Evolutionary conservation across 2,329 filamentous ascomycete genomes (phyloP), one percentile per base, ranked within the genome.

Genomic region (Botryosphaeria agaves): DNA sequence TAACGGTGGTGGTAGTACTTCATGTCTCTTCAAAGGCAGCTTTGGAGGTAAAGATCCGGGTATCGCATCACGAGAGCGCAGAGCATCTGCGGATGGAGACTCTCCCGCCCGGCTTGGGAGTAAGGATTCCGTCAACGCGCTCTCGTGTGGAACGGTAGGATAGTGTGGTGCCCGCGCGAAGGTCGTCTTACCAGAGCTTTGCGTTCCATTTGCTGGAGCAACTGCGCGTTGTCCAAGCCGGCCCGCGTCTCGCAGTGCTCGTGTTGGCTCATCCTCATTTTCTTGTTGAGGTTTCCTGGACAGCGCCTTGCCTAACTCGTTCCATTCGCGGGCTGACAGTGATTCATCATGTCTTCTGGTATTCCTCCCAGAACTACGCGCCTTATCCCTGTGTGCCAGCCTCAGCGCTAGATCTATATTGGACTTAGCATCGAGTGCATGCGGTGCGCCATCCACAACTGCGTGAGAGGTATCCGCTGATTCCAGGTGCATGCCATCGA

Each of bases 381-480:
- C n/a, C n/a, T n/a, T n/a, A n/a, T 91, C 82, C 32, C 69, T 68
- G 37, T 76, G 72, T 0, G 82, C 82, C 18, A 91, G 52, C 38
- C 76, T 69, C 5, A 91, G 73, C 0, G 83, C 84, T 27, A 91
- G 55, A 7, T 85, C 76, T 37, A 73, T 68, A 37, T 91, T 64
- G 33, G 83, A 71, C 1, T 64, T 66, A 0, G 77, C 77, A 11
- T 19, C 28, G 7, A 29, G 2, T 18, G 28, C 15, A 14, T 27
- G 11, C 26, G 11, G 11, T 15, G 15, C 12, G 26, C 28, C 28
- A 11, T 20, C 15, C 8, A 16, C 9, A 14, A 8, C 25, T 14
- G 15, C 8, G 15, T 15, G 25, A 8, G 4, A n/a, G 11, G 15
- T 11, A n/a, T n/a, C n/a, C n/a, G n/a, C n/a, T n/a, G n/a, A n/a